Base-by-base conservation (phyloP, 352 stramenopile species). In the Phytopythium ostracodes region DNA sequence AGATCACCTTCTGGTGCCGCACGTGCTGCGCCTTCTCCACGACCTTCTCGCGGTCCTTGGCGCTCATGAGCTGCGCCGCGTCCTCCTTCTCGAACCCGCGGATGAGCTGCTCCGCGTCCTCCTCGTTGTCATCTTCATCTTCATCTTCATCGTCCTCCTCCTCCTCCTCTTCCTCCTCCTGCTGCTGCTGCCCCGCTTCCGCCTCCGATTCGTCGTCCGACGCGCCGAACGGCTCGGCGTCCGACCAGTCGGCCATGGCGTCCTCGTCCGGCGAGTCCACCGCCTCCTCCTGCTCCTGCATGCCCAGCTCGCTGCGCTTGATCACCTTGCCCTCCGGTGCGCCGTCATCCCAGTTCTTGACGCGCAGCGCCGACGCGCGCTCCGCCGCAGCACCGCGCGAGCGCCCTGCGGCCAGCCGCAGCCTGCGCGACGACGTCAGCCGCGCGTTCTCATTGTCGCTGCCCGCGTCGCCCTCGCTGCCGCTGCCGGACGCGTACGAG, bases 1-100 rank as follows among this genome's bases (percentile, higher is more conserved):
- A 96, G 11, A 96, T 63, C 1, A 94, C 40, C 64, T 94, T 96
- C 59, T 96, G 87, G 64, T 96, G 70, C 24, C 84, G 79, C 63
- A 94, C 84, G 47, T 94, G 83, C 8, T 72, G 79, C 29, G 84
- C 84, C 65, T 93, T 93, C 53, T 94, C 73, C 27, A 91, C 63
- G 18, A 90, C 55, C 59, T 89, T 90, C 46, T 84, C 80, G n/a
- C 68, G 89, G 68, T 96, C 83, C 53, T 86, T 85, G n/a, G 71
- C 65, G 35, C 73, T 79, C 76, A 94, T 88, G 44, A 95, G 71
- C 49, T 84, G 71, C 31, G 77, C 72, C 61, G 81, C 89, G 65
- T 95, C 84, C 57, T 90, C 75, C 57, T 93, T 88, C 64, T 91
- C 73, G 54, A 95, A 87, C 20, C 70, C 70, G 6, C 86, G 80